Conservation (phyloP, 2,329 filamentous ascomycete genomes). For the Alternaria burnsii region DNA sequence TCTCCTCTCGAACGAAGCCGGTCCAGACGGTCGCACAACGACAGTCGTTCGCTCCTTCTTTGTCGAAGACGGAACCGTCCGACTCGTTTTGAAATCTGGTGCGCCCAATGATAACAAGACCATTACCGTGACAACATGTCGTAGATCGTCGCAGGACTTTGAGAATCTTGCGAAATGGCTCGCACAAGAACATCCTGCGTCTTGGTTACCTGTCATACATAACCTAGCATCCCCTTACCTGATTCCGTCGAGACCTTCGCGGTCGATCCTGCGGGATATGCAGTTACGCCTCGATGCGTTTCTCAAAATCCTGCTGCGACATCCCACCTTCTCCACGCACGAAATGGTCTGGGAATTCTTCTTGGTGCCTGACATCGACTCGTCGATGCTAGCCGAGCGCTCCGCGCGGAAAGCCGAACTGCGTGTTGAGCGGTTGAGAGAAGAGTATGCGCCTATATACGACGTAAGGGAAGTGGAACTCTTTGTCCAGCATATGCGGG, state of each 20-base stretch:
- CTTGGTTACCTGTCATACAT: slow-evolving; percentile 85
- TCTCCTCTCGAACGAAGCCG: slow-evolving; percentile 73
- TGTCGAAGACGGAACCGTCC: slow-evolving; percentile 92
- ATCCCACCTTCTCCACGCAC: slow-evolving; percentile 93
- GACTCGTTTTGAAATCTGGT: slow-evolving; percentile 92
- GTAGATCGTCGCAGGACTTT: slow-evolving; percentile 87
- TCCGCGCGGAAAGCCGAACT: slow-evolving; percentile 86
- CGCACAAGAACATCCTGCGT: slow-evolving; percentile 88
- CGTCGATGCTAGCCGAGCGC: slow-evolving; percentile 87
- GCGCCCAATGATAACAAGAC: slow-evolving; percentile 81
- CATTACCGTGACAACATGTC: slow-evolving; percentile 93
- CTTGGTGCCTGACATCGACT: slow-evolving; percentile 90
- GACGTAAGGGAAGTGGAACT: slow-evolving; percentile 90
- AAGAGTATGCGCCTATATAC: slow-evolving; percentile 83
- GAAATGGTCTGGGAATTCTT: slow-evolving; percentile 99
- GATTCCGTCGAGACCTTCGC: slow-evolving; percentile 88
- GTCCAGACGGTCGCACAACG: slow-evolving; percentile 81
- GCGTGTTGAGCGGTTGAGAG: slow-evolving; percentile 81
- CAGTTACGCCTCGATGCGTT: slow-evolving; percentile 89
- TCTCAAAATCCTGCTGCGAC: slow-evolving; percentile 82
- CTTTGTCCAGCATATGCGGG: slow-evolving; percentile 88
- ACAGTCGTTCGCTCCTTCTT: slow-evolving; percentile 96
- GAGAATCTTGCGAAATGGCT: slow-evolving; percentile 87
- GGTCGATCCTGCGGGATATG: slow-evolving; percentile 84
- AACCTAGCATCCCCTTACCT: slow-evolving; percentile 88